Base-by-base conservation (phyloP, 139 green algal genomes). In the Coelastrella sp. region DNA sequence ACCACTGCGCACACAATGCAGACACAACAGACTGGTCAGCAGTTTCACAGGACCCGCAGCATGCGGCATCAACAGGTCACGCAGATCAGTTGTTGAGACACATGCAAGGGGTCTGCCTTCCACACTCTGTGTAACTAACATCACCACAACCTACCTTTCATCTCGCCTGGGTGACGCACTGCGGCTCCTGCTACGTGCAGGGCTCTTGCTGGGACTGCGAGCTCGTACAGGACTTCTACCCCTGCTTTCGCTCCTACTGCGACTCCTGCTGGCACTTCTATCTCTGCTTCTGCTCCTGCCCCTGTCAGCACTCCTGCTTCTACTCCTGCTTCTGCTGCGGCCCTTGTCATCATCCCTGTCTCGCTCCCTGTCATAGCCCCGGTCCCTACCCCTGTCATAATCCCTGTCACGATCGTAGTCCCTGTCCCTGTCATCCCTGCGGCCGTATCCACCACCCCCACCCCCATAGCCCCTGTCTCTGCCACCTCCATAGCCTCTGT, bases 401-500 rank as follows among this genome's bases (percentile, higher is more conserved):
- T 32, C 75, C 15, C 75, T 35, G 35, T 50, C 78, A 32, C 78
- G 9, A 43, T 50, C 40, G 37, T 67, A 80, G 27, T 51, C 17
- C 6, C 34, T 17, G 27, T 72, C 37, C 25, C 74, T 32, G 27
- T 76, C 78, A 64, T 74, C 60, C 5, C 41, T 48, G 35, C 74
- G n/a, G 27, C 60, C 67, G 59, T 74, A 74, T 15, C 60, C 59
- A 59, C 60, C 77, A 35, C 60, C 57, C 35, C 30, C 27, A 9
- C 53, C 75, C 35, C 73, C 50, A 37, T 82, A 82, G 74, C 74
- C 74, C 21, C 53, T 21, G 21, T 21, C 68, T 23, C 68, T 38
- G 7, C 75, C 35, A 32, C 35, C 76, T 21, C 75, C 75, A 79
- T 79, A 79, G 71, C 71, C 43, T 5, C 75, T 64, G 51, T 64